Base-by-base conservation (phyloP, 2,329 filamentous ascomycete genomes). In the Plectosphaerella sp. region DNA sequence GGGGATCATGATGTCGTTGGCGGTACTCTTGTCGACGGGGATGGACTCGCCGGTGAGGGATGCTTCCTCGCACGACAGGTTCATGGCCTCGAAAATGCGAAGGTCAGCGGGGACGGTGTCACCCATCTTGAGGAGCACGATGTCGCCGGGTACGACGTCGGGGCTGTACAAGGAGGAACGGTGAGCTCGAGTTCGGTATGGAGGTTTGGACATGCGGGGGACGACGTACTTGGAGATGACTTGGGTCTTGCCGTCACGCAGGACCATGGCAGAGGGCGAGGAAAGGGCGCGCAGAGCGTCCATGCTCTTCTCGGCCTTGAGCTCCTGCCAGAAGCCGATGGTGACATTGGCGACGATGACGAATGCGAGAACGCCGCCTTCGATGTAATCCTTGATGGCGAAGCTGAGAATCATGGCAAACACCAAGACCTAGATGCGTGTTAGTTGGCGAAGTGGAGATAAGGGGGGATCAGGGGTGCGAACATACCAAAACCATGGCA, bases 31-130 rank as follows among this genome's bases (percentile, higher is more conserved):
- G 64, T 84, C 82, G 24, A 88, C 85, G 7, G 87, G 85, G 15
- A 88, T 74, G 4, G 88, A 88, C 67, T 92, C 88, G 62, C 88
- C 88, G 7, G 88, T 91, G 45, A 91, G 78, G 48, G 88, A 83
- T 45, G 86, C 85, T 67, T 91, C 88, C 60, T 96, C 90, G 62
- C 87, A 90, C 55, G 84, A 83, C 45, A 91, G 77, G 65, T 94
- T 93, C 80, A 92, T 88, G 54, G 79, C 81, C 61, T 90, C 85
- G 58, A 88, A 78, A 18, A 87, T 68, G 51, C 86, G 83, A 41
- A 91, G 67, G 62, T 91, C 88, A 37, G 88, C 88, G 10, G 88
- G 87, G 41, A 91, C 80, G 4, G 86, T 88, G 66, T 90, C 87
- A 54, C 88, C 88, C 68, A 83, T 87, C 70, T 82, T 86, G 61